Evolutionary conservation across 1,284 basidiomycete species (phyloP).

Genomic region (Lignosus rhinocerotis): DNA sequence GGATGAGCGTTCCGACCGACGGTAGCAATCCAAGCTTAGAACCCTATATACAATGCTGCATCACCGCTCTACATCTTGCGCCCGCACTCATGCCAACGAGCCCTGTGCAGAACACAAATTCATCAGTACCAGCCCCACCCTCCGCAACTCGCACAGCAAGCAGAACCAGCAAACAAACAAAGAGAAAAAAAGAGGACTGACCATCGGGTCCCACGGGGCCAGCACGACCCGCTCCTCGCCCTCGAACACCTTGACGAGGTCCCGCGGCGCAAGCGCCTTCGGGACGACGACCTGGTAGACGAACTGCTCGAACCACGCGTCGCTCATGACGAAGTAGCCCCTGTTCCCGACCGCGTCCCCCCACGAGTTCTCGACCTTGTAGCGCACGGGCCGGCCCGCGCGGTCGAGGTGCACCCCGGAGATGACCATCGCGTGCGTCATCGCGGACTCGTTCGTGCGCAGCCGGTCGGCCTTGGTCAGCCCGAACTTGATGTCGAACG

Average conservation of each 20-base stretch:
- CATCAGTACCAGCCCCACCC: too few species aligned
- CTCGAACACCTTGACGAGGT: conserved; percentile 82
- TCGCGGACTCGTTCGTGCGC: conserved; percentile 77
- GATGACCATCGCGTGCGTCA: conserved; percentile 96
- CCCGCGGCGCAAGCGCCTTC: conserved; percentile 74
- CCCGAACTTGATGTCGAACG: conserved; percentile 57
- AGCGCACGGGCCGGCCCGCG: conserved; percentile 76
- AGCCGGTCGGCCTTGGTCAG: conserved; percentile 86
- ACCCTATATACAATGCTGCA: not conserved
- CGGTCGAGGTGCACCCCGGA: conserved; percentile 87
- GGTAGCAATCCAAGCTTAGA: not conserved
- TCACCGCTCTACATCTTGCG: not conserved
- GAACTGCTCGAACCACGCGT: conserved; percentile 90
- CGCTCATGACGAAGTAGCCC: conserved; percentile 92
- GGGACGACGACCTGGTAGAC: conserved; percentile 90
- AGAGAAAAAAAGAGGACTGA: conserved; percentile 33
- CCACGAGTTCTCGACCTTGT: conserved; percentile 97
- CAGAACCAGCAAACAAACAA: not conserved
- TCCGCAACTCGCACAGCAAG: not conserved
- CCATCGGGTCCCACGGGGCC: conserved; percentile 92
- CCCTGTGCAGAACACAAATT: not conserved
- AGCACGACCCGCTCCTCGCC: conserved; percentile 62
- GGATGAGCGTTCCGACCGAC: not conserved
- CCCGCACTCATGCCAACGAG: conserved; percentile 11
- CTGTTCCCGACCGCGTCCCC: conserved; percentile 79